These are phyloP conservation scores for Peronospora belbahrii DNA, from an alignment of 352 stramenopile species.

Conservation along the genomic window DNA sequence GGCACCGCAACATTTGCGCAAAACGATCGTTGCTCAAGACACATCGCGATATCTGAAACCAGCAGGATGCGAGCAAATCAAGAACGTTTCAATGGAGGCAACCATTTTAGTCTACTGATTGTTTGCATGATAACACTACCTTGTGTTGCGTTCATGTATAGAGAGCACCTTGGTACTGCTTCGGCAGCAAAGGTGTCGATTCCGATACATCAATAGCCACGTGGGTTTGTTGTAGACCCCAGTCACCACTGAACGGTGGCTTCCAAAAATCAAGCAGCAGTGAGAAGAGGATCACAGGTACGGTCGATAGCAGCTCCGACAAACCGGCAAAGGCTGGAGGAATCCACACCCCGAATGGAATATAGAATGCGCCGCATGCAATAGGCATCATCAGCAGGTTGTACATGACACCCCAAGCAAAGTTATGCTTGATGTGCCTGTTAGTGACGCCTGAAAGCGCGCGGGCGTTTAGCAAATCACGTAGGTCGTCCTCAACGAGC, in stretches of 20 bases:
- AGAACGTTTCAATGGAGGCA: background rate
- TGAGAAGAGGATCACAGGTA: constrained; percentile 75
- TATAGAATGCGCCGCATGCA: constrained; percentile 61
- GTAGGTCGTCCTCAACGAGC: constrained; percentile 62
- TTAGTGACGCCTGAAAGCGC: constrained; percentile 56
- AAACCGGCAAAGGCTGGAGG: constrained; percentile 59
- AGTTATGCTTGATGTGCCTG: constrained; percentile 67
- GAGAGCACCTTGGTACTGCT: constrained; percentile 5
- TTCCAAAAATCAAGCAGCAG: constrained; percentile 62
- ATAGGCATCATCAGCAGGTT: constrained; percentile 71
- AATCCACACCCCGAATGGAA: constrained; percentile 47
- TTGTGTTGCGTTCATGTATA: constrained; percentile 4
- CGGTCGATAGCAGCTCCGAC: constrained; percentile 62
- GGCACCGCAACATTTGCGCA: constrained; percentile 7
- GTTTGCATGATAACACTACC: constrained; percentile 4
- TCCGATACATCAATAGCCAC: constrained; percentile 38
- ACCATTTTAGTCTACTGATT: constrained; percentile 10
- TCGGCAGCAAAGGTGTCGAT: constrained; percentile 32
- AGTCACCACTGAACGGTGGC: constrained; percentile 31
- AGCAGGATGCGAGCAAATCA: background rate
- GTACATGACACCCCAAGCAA: constrained; percentile 68
- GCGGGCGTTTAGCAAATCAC: constrained; percentile 55
- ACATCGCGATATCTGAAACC: too few relatives aligned
- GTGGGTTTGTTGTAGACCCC: constrained; percentile 10
- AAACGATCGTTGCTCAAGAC: constrained; percentile 26